Evolutionary conservation across 805 yeast genomes (phyloP), one percentile per base, ranked within the genome.

Genomic region (Lipomyces sp.): DNA sequence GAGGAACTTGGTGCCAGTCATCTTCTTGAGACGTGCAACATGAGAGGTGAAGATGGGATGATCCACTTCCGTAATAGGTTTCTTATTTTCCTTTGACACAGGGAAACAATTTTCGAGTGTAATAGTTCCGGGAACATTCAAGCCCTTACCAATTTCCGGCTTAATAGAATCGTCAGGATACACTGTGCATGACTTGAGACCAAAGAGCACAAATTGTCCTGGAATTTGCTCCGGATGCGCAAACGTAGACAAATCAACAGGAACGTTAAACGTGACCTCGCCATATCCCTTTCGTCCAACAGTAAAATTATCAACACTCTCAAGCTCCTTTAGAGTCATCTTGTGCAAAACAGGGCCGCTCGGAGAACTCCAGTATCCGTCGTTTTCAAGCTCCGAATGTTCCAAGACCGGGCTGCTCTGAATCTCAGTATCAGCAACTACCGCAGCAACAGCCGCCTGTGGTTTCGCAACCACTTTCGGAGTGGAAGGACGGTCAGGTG

Each of bases 281-380:
- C 98, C 99, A 63, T 73, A 80, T 49, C 82, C 83, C 55, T 76
- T 76, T 58, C 93, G 82, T 4, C 98, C 98, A 53, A 93, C 80
- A 14, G 77, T 77, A 65, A 90, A 81, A 46, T 81, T 74, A 16
- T 74, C 61, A 22, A 93, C 84, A 4, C 76, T 62, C 48, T 84
- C 80, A 43, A 88, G 75, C 54, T 87, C 83, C 8, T 80, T 69
- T 34, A 86, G 72, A 0, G 87, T 67, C 75, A 79, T 74, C 16
- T 73, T 68, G 48, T 77, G 75, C 45, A 93, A 70, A 43, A 81
- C 81, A 4, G 81, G 77, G 34, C 83, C 63, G 2, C 88, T 73
- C 16, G 98, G 98, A 4, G 86, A 79, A 47, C 82, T 83, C 86
- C 93, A 93, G 69, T 90, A 93, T 4, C 90, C 96, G 43, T 84